These are phyloP conservation scores for Lipomyces mesembrius DNA, from an alignment of 805 yeast species.

Conservation along the genomic window DNA sequence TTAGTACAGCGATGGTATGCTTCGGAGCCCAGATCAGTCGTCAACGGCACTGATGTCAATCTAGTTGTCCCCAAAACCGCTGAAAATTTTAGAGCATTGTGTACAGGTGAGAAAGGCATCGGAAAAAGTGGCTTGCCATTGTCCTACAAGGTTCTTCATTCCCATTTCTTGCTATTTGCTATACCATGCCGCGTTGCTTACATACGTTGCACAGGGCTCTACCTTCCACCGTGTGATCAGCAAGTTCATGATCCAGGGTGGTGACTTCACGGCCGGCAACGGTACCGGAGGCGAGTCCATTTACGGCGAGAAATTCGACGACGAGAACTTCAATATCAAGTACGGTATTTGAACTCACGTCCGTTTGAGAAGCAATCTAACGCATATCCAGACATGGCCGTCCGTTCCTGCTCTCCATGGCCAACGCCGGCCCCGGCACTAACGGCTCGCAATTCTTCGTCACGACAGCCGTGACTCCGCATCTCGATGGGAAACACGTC, in stretches of 20 bases:
- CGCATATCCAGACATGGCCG: constrained; percentile 63
- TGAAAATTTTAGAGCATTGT: constrained; percentile 83
- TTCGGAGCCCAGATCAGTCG: constrained; percentile 42
- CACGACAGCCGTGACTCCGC: constrained; percentile 92
- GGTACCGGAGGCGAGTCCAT: constrained; percentile 79
- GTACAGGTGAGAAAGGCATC: constrained; percentile 84
- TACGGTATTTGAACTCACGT: constrained; percentile 2
- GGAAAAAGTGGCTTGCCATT: constrained; percentile 67
- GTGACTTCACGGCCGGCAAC: constrained; percentile 66
- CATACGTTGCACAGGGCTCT: constrained; percentile 59
- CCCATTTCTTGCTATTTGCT: neutral
- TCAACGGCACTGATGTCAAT: constrained; percentile 88
- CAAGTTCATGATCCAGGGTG: constrained; percentile 85
- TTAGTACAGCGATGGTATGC: constrained; percentile 26
- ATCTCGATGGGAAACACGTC: constrained; percentile 92
- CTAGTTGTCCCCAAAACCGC: constrained; percentile 87
- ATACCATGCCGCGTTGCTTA: neutral
- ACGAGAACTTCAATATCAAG: constrained; percentile 68
- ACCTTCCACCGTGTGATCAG: constrained; percentile 88
- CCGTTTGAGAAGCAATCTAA: neutral
- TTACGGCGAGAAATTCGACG: constrained; percentile 85
- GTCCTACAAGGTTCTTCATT: constrained; percentile 50
- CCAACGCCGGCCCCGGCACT: constrained; percentile 93
- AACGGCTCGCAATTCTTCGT: constrained; percentile 96
- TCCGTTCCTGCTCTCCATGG: constrained; percentile 93